phyloP scores from a whole-genome alignment of 306 rosid species.

The Argentina anserina region DNA sequence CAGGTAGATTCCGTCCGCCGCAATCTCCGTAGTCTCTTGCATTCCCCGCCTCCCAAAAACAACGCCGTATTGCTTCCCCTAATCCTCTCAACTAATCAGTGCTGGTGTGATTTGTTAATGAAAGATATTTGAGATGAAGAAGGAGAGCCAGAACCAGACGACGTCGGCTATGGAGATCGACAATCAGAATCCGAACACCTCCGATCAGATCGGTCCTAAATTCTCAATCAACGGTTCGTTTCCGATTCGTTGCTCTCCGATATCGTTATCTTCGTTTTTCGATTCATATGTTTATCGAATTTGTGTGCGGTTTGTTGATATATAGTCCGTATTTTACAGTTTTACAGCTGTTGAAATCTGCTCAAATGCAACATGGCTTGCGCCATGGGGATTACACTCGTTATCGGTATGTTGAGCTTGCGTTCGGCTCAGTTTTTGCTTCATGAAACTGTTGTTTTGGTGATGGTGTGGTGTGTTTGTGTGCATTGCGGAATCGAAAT shows the following conservation, averaged over 20 bases:
- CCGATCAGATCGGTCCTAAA: conserved; percentile 64
- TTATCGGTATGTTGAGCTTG: conserved; percentile 50
- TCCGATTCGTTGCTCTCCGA: conserved; percentile 12
- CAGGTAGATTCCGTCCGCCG: background rate
- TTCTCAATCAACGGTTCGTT: conserved; percentile 72
- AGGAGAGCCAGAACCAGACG: conserved; percentile 35
- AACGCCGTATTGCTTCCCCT: background rate
- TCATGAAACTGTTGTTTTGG: background rate
- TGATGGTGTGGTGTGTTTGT: background rate
- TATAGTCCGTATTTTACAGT: conserved; percentile 33
- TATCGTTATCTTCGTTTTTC: background rate
- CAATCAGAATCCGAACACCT: conserved; percentile 37
- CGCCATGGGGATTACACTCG: conserved; percentile 93
- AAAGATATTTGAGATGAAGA: conserved; percentile 35
- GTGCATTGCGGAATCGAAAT: background rate
- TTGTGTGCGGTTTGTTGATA: background rate
- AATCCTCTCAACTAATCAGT: background rate
- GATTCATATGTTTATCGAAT: background rate
- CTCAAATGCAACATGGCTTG: conserved; percentile 96
- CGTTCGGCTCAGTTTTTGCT: background rate
- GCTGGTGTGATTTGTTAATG: background rate
- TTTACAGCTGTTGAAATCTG: conserved; percentile 87
- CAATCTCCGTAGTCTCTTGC: background rate
- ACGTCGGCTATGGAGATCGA: conserved; percentile 76
- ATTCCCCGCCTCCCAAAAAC: background rate